These are phyloP conservation scores for Trichoderma brevicompactum DNA, from an alignment of 2,329 filamentous ascomycete genomes.

Conservation along the genomic window DNA sequence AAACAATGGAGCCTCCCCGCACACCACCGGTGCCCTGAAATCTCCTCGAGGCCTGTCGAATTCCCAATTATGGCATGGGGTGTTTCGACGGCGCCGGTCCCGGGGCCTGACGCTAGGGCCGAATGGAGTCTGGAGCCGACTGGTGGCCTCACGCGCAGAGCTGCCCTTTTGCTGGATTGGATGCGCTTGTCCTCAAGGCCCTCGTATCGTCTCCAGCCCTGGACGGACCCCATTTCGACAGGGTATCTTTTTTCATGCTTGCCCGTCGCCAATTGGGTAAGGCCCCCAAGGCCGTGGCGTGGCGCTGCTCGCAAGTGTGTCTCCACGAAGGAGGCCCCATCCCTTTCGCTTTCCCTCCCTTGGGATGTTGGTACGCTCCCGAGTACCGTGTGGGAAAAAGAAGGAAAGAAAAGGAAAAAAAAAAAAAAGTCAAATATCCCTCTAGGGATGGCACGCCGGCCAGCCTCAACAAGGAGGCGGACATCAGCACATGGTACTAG, in stretches of 20 bases:
- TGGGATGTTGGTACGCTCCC: background rate
- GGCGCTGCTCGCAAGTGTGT: constrained; percentile 9
- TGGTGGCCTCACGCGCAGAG: background rate
- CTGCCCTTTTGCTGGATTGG: constrained; percentile 14
- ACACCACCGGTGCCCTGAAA: constrained; percentile 21
- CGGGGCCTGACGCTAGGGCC: constrained; percentile 8
- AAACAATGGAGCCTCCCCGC: constrained; percentile 20
- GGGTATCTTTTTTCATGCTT: background rate
- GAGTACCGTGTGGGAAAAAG: background rate
- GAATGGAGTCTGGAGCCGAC: constrained; percentile 16
- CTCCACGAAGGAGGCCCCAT: constrained; percentile 12
- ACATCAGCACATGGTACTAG: background rate
- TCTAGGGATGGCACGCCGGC: background rate
- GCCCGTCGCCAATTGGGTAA: constrained; percentile 1
- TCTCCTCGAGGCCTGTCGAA: constrained; percentile 13
- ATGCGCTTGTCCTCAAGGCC: background rate
- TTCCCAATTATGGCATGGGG: constrained; percentile 8
- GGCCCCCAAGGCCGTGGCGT: constrained; percentile 1
- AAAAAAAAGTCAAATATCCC: background rate
- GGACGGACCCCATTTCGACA: background rate
- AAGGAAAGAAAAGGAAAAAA: background rate
- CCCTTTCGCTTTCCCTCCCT: constrained; percentile 22
- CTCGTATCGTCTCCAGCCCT: constrained; percentile 21
- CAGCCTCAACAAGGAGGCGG: background rate
- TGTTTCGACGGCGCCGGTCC: constrained; percentile 18